Percentiles rank a stretch among this genome's conserved stretches.
Conservation (phyloP, 2,329 filamentous ascomycete species). For the Diaporthe nobilis region DNA sequence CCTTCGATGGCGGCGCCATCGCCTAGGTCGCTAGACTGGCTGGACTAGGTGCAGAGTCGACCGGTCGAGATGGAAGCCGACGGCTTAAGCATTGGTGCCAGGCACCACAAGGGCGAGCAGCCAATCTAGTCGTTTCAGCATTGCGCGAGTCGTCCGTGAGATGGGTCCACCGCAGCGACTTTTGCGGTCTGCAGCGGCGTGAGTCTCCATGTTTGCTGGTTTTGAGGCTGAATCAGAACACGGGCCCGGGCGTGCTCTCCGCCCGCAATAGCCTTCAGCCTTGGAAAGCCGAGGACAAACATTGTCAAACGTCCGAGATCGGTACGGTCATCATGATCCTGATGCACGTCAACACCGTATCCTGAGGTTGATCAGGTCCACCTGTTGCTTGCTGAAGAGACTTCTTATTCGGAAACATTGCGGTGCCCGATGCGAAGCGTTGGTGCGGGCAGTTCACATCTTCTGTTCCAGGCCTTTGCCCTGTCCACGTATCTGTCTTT, state of each 20-base stretch:
- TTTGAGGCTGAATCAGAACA: conserved; percentile 30
- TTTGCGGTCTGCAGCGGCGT: conserved; percentile 30
- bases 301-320: conserved; percentile 24
- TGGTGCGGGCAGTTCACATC: conserved; percentile 38
- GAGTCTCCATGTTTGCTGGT: conserved; percentile 7
- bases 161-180: conserved; percentile 16
- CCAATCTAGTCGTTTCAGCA: conserved; percentile 16
- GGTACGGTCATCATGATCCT: conserved; percentile 44
- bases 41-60: conserved; percentile 34
- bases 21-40: conserved; percentile 33
- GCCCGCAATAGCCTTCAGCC: conserved; percentile 23
- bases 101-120: conserved; percentile 21
- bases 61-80: conserved; percentile 33
- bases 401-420: background rate
- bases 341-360: conserved; percentile 1
- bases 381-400: background rate
- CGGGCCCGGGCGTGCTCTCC: conserved; percentile 12
- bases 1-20: conserved; percentile 8
- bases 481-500: conserved; percentile 57
- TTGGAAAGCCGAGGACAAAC: conserved; percentile 32
- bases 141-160: background rate
- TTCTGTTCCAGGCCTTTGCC: conserved; percentile 43
- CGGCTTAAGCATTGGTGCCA: conserved; percentile 33
- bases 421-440: background rate
- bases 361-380: conserved; percentile 1